Conservation (phyloP, 2,329 filamentous ascomycete genomes). For the Cercospora nicotianae region DNA sequence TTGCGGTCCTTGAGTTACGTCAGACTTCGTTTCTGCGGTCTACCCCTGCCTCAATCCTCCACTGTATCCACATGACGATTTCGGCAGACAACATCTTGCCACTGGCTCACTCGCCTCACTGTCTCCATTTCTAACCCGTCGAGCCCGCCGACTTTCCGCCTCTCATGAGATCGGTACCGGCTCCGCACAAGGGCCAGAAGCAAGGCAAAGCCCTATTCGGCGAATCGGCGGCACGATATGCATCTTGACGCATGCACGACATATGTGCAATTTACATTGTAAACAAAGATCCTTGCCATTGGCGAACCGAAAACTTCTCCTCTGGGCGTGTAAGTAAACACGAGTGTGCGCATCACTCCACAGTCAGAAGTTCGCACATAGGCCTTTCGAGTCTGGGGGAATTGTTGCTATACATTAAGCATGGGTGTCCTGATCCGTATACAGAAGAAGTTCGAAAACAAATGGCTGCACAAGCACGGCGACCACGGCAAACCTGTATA, state of each 20-base stretch:
- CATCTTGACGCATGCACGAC: slow-evolving; percentile 10
- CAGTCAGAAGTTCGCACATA: slow-evolving; percentile 1
- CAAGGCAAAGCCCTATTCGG: slow-evolving; percentile 5
- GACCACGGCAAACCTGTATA: slow-evolving; percentile 12
- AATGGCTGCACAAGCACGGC: slow-evolving; percentile 12
- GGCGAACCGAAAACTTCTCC: slow-evolving; percentile 1
- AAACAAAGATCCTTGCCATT: slow-evolving; percentile 6
- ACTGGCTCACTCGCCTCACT: slow-evolving; percentile 7
- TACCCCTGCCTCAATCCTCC: slow-evolving; percentile 2
- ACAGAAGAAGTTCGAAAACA: slow-evolving; percentile 13
- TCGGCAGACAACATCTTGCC: slow-evolving; percentile 6
- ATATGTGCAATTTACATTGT: slow-evolving; percentile 5
- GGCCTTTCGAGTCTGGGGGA: not conserved
- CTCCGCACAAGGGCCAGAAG: not conserved
- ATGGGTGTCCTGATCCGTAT: slow-evolving; percentile 13
- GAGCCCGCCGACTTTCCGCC: not conserved
- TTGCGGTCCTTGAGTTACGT: slow-evolving; percentile 5
- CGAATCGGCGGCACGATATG: slow-evolving; percentile 6
- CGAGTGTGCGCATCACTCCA: not conserved
- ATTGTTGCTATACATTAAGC: not conserved
- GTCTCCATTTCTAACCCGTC: not conserved
- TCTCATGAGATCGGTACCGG: slow-evolving; percentile 1
- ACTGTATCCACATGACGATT: slow-evolving; percentile 12
- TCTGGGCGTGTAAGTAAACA: not conserved
- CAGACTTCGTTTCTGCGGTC: slow-evolving; percentile 5